Evolutionary conservation across 257 asterid species (phyloP).

Genomic region (Primulina eburnea): DNA sequence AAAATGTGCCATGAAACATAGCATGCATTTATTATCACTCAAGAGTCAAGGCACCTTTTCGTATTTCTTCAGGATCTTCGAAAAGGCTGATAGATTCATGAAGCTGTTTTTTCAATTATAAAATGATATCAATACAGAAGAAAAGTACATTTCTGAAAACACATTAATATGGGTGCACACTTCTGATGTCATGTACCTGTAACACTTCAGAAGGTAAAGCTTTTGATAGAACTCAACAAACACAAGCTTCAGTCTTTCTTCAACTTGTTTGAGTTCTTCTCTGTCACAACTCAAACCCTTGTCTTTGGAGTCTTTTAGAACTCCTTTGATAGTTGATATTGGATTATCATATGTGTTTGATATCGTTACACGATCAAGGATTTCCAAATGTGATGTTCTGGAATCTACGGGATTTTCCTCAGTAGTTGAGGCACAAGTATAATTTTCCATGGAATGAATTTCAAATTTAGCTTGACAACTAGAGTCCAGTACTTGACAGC

Average conservation of each 20-base stretch:
- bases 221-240: slow-evolving; percentile 65
- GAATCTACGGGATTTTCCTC: slow-evolving; percentile 23
- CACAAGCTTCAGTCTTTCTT: slow-evolving; percentile 51
- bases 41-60: slow-evolving; percentile 56
- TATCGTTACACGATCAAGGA: slow-evolving; percentile 64
- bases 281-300: slow-evolving; percentile 52
- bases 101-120: slow-evolving; percentile 48
- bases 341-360: slow-evolving; percentile 62
- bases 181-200: slow-evolving; percentile 42
- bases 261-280: slow-evolving; percentile 59
- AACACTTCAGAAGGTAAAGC: slow-evolving; percentile 68
- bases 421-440: slow-evolving; percentile 22
- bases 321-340: slow-evolving; percentile 65
- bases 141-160: not conserved
- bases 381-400: slow-evolving; percentile 35
- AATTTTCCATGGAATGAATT: slow-evolving; percentile 6
- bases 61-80: slow-evolving; percentile 83
- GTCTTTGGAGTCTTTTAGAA: slow-evolving; percentile 48
- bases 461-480: slow-evolving; percentile 23
- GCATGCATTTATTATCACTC: slow-evolving; percentile 15
- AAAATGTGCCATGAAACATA: slow-evolving; percentile 17
- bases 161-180: not conserved
- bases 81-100: slow-evolving; percentile 67
- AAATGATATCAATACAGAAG: slow-evolving; percentile 25
- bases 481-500: slow-evolving; percentile 27